Evolutionary conservation across 2,329 filamentous ascomycete species (phyloP).

Genomic region (Polytolypa hystricis): DNA sequence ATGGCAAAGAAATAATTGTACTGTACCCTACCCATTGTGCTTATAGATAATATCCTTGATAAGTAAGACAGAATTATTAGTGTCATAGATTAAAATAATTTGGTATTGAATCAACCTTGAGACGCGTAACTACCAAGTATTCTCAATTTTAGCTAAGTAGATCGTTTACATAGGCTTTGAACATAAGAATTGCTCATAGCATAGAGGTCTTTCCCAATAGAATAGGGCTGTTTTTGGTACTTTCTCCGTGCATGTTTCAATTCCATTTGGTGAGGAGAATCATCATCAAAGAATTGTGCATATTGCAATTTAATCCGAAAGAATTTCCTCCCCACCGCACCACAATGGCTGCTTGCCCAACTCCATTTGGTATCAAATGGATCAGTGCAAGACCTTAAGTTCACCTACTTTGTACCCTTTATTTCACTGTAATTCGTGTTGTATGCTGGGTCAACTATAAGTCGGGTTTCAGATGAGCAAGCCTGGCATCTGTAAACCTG

Average conservation of each 20-base stretch:
- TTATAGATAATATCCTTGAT: no score
- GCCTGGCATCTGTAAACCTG: background rate
- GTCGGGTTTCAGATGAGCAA: background rate
- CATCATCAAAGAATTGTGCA: constrained; percentile 2
- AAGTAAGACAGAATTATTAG: no score
- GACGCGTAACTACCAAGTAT: no score
- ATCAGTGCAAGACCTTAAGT: constrained; percentile 1
- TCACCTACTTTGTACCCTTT: background rate
- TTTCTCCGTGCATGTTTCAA: background rate
- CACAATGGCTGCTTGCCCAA: background rate
- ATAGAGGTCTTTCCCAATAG: no score
- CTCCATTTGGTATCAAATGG: constrained; percentile 2
- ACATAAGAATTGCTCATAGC: no score
- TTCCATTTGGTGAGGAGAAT: background rate
- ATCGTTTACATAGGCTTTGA: no score
- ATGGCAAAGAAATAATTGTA: no score
- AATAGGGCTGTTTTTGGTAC: no score
- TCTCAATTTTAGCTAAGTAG: no score
- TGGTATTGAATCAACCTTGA: no score
- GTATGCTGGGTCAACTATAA: background rate
- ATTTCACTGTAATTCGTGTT: background rate
- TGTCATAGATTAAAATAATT: no score
- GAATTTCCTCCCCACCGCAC: background rate
- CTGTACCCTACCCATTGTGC: no score
- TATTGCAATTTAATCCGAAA: background rate